Conservation (phyloP, 1,139 yeast species). For the Lodderomyces orthopsilosis region DNA sequence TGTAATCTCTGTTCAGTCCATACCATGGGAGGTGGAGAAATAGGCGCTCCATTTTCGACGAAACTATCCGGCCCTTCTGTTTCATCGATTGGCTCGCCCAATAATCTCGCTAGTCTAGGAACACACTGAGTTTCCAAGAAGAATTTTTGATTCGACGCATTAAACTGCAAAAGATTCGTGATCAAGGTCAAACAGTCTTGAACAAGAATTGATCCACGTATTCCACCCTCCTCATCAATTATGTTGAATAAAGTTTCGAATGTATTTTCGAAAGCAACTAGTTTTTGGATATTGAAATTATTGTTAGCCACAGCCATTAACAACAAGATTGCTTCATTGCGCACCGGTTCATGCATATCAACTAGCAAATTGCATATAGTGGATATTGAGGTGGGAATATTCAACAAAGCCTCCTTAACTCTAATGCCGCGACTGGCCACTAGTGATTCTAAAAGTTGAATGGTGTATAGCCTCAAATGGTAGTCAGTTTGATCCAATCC, state of each 20-base stretch:
- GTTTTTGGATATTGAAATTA: constrained; percentile 83
- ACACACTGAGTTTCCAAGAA: constrained; percentile 85
- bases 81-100: constrained; percentile 57
- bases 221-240: constrained; percentile 84
- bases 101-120: constrained; percentile 57
- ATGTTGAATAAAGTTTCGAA: constrained; percentile 78
- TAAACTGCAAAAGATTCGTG: constrained; percentile 70
- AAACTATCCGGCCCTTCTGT: constrained; percentile 26
- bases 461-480: constrained; percentile 73
- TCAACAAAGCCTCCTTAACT: constrained; percentile 70
- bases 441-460: constrained; percentile 83
- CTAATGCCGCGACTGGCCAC: constrained; percentile 72
- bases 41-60: constrained; percentile 17
- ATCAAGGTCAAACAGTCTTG: constrained; percentile 83
- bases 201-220: constrained; percentile 85
- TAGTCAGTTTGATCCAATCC: constrained; percentile 59
- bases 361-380: constrained; percentile 66
- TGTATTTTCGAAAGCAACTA: constrained; percentile 92
- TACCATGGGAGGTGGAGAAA: constrained; percentile 32
- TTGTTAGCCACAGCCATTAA: constrained; percentile 79
- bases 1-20: constrained; percentile 75
- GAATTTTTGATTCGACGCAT: constrained; percentile 85
- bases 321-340: constrained; percentile 84
- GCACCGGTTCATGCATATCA: constrained; percentile 80
- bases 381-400: constrained; percentile 78